A percentile compares a stretch with the other conserved stretches of the same genome.
phyloP scores from a whole-genome alignment of 371 early-diverging fungal genomes.

The Actinomucor elegans region DNA sequence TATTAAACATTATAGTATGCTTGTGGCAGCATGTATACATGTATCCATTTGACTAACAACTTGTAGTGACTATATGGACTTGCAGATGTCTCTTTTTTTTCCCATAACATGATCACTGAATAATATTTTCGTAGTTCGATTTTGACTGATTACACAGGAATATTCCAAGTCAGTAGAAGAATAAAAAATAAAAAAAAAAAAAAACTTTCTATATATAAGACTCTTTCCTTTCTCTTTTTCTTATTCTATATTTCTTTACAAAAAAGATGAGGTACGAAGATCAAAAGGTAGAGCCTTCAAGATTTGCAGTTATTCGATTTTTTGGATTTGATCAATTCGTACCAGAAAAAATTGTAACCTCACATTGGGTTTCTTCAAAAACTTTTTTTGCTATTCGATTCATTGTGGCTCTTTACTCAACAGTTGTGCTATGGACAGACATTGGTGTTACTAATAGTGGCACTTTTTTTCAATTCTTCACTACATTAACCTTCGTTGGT shows the following conservation, averaged over 20 bases:
- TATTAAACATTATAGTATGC: too few species aligned
- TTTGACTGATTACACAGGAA: too few species aligned
- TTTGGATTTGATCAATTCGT: slow-evolving; percentile 50
- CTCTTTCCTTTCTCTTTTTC: neutral
- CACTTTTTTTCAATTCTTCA: slow-evolving; percentile 48
- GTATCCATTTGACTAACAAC: too few species aligned
- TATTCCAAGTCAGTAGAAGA: too few species aligned
- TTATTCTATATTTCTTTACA: neutral
- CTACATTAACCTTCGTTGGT: slow-evolving; percentile 53
- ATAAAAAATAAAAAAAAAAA: too few species aligned
- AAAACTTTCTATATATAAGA: too few species aligned
- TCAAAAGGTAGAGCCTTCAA: slow-evolving; percentile 18
- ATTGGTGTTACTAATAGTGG: slow-evolving; percentile 26
- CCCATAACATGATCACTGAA: too few species aligned
- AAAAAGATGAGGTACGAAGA: neutral
- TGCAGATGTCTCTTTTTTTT: too few species aligned
- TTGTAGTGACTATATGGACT: too few species aligned
- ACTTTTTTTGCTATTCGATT: slow-evolving; percentile 47
- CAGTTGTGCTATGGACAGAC: slow-evolving; percentile 42
- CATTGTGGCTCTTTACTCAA: slow-evolving; percentile 31
- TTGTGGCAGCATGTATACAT: too few species aligned
- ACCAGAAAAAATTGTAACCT: slow-evolving; percentile 56
- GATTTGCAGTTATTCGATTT: slow-evolving; percentile 35
- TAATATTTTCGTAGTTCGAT: too few species aligned
- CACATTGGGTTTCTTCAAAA: slow-evolving; percentile 48